Evolutionary conservation across 176 grass and related monocot species (phyloP).

Genomic region (Juncus inflexus): DNA sequence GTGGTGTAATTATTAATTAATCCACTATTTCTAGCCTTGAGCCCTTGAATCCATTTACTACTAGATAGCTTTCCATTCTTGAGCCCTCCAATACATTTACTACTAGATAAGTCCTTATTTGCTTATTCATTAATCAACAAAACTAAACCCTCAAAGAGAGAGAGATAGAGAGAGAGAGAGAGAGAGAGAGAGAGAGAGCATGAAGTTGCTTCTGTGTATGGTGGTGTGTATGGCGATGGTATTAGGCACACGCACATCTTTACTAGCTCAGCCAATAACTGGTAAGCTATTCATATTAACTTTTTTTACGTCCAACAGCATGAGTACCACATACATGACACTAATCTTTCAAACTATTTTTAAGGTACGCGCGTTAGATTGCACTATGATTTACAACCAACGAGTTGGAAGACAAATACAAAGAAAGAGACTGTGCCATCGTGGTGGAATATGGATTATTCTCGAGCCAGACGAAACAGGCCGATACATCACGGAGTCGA

Average conservation of each 20-base stretch:
- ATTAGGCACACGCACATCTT: conserved; percentile 12
- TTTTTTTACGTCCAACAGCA: background rate
- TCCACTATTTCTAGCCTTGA: background rate
- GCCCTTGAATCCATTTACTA: background rate
- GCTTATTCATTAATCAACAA: no score
- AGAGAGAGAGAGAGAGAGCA: conserved; percentile 9
- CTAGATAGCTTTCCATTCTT: no score
- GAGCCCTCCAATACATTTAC: no score
- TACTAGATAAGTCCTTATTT: no score
- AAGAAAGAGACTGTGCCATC: conserved; percentile 32
- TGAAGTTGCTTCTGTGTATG: conserved; percentile 25
- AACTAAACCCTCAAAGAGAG: no score
- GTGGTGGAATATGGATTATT: conserved; percentile 58
- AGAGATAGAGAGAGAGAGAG: no score
- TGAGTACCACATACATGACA: background rate
- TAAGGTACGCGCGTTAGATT: conserved; percentile 18
- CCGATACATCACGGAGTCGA: conserved; percentile 46
- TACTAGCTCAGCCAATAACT: conserved; percentile 22
- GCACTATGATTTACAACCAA: background rate
- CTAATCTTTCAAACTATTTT: conserved; percentile 6
- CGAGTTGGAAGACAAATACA: background rate
- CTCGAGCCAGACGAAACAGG: conserved; percentile 25
- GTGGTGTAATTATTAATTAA: conserved; percentile 7
- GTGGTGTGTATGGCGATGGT: conserved; percentile 16
- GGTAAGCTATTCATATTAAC: conserved; percentile 30